Percentiles rank a stretch among this genome's conserved stretches.
Conservation (phyloP, 2,329 filamentous ascomycete species). For the Xylaria sp. region DNA sequence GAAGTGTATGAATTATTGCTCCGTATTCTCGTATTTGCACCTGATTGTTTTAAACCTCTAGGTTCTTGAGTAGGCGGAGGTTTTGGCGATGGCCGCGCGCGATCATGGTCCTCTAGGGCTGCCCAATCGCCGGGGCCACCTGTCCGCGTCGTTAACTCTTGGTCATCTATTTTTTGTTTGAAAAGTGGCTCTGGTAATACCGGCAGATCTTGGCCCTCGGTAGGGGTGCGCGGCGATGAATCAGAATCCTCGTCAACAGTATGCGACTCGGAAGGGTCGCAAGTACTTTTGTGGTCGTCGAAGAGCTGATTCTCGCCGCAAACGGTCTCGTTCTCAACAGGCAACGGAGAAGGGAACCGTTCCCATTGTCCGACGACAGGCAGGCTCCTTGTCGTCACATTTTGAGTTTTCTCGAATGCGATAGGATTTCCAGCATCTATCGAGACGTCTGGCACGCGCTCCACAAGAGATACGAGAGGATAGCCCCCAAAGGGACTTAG, state of each 20-base stretch:
- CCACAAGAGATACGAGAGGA: neutral
- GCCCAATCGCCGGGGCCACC: neutral
- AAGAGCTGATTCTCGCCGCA: conserved; percentile 45
- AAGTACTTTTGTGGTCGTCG: conserved; percentile 29
- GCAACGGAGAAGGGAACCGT: conserved; percentile 16
- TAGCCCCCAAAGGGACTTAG: neutral
- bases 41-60: neutral
- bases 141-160: conserved; percentile 5
- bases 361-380: neutral
- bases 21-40: neutral
- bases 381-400: neutral
- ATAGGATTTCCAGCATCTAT: neutral
- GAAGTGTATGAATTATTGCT: neutral
- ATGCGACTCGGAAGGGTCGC: neutral
- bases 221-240: neutral
- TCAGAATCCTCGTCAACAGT: neutral
- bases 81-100: neutral
- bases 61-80: neutral
- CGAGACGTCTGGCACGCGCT: neutral
- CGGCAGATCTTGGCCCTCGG: neutral
- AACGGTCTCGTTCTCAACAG: conserved; percentile 42
- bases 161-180: neutral
- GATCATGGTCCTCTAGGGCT: neutral
- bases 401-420: neutral
- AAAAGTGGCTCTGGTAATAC: conserved; percentile 1